phyloP scores from a whole-genome alignment of 2,329 filamentous ascomycete species.

The Fusarium citri region DNA sequence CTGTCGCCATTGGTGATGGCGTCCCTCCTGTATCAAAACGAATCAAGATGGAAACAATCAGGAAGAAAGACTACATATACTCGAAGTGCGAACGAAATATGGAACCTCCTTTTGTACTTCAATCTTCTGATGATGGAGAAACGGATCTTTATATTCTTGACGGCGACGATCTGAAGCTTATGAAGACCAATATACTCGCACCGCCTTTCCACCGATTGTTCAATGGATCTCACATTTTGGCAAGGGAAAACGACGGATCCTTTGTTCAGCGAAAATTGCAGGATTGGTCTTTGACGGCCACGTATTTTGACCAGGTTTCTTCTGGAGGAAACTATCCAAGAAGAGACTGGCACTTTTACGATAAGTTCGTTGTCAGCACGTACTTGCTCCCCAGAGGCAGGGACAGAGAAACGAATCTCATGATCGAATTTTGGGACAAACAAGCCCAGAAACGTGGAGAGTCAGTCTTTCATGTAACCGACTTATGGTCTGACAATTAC shows the following conservation, averaged over 20 bases:
- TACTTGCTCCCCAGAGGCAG: no score
- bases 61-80: no score
- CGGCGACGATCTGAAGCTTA: background rate
- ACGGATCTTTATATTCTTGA: background rate
- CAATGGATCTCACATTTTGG: background rate
- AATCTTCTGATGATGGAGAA: background rate
- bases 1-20: constrained; percentile 1
- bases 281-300: constrained; percentile 10
- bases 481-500: no score
- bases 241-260: background rate
- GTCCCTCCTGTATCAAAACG: background rate
- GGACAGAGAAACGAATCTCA: no score
- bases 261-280: constrained; percentile 3
- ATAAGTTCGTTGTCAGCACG: no score
- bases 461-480: background rate
- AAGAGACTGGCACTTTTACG: no score
- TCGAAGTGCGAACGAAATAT: background rate
- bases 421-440: constrained; percentile 18
- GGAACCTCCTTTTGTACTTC: constrained; percentile 4
- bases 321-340: no score
- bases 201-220: background rate
- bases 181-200: background rate
- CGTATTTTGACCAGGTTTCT: no score
- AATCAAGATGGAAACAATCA: background rate
- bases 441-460: constrained; percentile 9